These are phyloP conservation scores for Dianthus caryophyllus DNA, from an alignment of 148 eudicot species.

Conservation along the genomic window DNA sequence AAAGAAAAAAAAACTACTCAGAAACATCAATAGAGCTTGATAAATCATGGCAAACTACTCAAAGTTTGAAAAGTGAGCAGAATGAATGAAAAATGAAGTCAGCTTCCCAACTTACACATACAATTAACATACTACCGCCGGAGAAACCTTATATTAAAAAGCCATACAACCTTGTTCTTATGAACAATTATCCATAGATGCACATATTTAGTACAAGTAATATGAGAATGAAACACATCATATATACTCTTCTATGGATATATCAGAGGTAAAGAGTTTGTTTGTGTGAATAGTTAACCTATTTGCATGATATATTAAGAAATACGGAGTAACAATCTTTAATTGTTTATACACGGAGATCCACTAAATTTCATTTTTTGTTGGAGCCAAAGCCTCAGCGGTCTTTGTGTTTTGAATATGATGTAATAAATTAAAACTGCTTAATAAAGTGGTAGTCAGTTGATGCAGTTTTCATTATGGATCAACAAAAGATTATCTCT, in stretches of 20 bases:
- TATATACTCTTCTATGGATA: background rate
- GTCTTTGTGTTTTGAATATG: no score
- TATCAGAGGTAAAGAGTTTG: background rate
- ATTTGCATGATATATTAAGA: background rate
- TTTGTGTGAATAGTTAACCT: background rate
- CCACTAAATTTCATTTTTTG: no score
- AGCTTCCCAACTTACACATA: background rate
- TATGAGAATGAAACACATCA: background rate
- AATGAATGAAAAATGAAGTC: background rate
- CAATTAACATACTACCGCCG: background rate
- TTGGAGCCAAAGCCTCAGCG: no score
- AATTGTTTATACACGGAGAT: background rate
- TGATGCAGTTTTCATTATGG: no score
- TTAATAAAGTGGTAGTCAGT: no score
- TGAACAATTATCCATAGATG: background rate
- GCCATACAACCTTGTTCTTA: background rate
- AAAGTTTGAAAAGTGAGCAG: background rate
- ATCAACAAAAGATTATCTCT: no score
- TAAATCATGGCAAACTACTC: background rate
- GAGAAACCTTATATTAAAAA: background rate
- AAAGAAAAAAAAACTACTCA: conserved; percentile 22
- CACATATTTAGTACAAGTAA: background rate
- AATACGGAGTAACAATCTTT: background rate
- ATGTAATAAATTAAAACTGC: no score
- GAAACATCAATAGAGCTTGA: background rate